A percentile compares a stretch with the other conserved stretches of the same genome.
Conservation (phyloP, 2,329 filamentous ascomycete genomes). For the Ascochyta lentis region DNA sequence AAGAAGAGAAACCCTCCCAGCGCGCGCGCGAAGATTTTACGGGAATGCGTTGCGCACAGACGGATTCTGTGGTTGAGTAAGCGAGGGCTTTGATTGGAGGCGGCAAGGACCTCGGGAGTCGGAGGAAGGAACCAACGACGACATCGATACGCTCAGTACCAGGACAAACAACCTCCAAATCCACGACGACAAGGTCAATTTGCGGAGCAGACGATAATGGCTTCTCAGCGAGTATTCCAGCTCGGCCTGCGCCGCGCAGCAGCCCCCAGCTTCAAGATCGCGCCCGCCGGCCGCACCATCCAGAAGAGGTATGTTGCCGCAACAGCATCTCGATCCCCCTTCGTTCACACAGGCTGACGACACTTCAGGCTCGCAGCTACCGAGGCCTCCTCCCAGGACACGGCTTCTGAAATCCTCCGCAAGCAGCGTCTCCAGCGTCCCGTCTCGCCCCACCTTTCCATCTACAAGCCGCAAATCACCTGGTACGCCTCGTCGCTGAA, state of each 20-base stretch:
- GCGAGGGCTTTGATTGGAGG: conserved; percentile 37
- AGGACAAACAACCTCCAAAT: conserved; percentile 27
- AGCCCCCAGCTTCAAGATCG: conserved; percentile 51
- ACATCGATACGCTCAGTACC: conserved; percentile 38
- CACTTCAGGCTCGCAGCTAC: conserved; percentile 58
- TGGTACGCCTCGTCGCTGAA: conserved; percentile 79
- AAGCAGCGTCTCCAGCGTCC: conserved; percentile 82
- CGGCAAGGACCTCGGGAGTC: conserved; percentile 34
- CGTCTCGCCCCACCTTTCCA: conserved; percentile 81
- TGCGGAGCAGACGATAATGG: conserved; percentile 35
- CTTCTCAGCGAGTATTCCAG: conserved; percentile 56
- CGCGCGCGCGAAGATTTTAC: conserved; percentile 41
- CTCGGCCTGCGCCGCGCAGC: conserved; percentile 52
- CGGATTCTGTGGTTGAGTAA: conserved; percentile 13
- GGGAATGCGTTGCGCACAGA: conserved; percentile 24
- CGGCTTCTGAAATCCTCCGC: conserved; percentile 72
- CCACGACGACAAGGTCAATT: conserved; percentile 24
- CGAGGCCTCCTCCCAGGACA: conserved; percentile 61
- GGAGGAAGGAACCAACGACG: conserved; percentile 35
- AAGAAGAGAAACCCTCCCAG: conserved; percentile 25
- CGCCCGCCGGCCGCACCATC: conserved; percentile 49
- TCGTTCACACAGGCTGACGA: conserved; percentile 18
- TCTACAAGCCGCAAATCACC: conserved; percentile 88
- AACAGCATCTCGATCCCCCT: conserved; percentile 19
- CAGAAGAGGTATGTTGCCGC: conserved; percentile 56